Evolutionary conservation across 2,329 filamentous ascomycete species (phyloP).

Genomic region (Fusarium cicatricum): DNA sequence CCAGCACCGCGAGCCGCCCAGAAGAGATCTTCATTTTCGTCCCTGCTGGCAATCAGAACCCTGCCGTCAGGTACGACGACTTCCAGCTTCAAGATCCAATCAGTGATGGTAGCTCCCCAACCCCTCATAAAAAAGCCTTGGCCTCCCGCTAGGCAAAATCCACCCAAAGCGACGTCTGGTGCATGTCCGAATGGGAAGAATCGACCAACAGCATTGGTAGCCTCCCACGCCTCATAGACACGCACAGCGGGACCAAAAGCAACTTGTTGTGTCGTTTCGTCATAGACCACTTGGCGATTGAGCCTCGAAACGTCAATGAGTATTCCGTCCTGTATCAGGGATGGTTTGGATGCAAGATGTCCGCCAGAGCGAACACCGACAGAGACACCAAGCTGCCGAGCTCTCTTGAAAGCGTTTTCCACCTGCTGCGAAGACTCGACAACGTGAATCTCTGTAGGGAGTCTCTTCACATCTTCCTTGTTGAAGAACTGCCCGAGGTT

Average conservation of each 20-base stretch:
- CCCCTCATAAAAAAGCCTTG: constrained; percentile 18
- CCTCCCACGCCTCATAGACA: constrained; percentile 11
- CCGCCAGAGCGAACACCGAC: constrained; percentile 18
- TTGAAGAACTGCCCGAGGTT: too few relatives aligned
- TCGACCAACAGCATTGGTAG: constrained; percentile 8
- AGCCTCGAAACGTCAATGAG: constrained; percentile 16
- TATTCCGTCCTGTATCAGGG: constrained; percentile 18
- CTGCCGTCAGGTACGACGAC: constrained; percentile 56
- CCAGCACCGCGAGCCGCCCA: constrained; percentile 50
- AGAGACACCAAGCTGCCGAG: constrained; percentile 11
- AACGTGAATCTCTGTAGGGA: constrained; percentile 19
- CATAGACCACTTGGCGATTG: constrained; percentile 13
- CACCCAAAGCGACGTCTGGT: constrained; percentile 11
- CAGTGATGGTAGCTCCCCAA: constrained; percentile 27
- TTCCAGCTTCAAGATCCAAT: constrained; percentile 53
- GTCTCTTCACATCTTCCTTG: too few relatives aligned
- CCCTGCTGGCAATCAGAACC: constrained; percentile 51
- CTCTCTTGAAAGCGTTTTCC: constrained; percentile 1
- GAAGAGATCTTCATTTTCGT: constrained; percentile 55
- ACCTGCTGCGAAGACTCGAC: constrained; percentile 2
- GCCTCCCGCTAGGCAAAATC: constrained; percentile 13
- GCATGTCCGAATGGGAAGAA: constrained; percentile 20
- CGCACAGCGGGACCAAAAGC: constrained; percentile 9
- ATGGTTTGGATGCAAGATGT: constrained; percentile 12
- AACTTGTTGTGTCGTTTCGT: constrained; percentile 6